phyloP scores from a whole-genome alignment of 495 filamentous ascomycete genomes.

The Aspergillus olivimuriae region DNA sequence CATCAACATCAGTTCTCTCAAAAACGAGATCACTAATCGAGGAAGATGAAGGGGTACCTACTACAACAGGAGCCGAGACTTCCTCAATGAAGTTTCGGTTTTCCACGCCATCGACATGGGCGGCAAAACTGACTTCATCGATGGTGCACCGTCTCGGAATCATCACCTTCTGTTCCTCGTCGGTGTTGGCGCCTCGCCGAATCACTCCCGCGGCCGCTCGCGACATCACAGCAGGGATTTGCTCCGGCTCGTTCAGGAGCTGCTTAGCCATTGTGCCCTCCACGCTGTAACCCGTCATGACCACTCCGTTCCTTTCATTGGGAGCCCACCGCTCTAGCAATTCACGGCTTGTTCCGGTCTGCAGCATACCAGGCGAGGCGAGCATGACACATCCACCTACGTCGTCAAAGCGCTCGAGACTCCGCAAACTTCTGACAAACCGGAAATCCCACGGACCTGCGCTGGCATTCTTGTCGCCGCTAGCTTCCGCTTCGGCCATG shows the following conservation, averaged over 20 bases:
- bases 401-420: slow-evolving; percentile 91
- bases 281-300: slow-evolving; percentile 96
- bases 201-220: slow-evolving; percentile 52
- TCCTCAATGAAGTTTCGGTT: slow-evolving; percentile 95
- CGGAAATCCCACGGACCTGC: slow-evolving; percentile 95
- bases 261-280: slow-evolving; percentile 98
- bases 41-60: slow-evolving; percentile 41
- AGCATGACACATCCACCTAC: slow-evolving; percentile 95
- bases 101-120: slow-evolving; percentile 93
- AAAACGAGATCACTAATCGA: not conserved
- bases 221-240: slow-evolving; percentile 89
- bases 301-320: slow-evolving; percentile 87
- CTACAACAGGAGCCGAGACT: slow-evolving; percentile 82
- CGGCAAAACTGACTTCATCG: slow-evolving; percentile 89
- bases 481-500: slow-evolving; percentile 78
- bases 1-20: slow-evolving; percentile 16
- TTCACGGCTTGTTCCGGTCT: slow-evolving; percentile 89
- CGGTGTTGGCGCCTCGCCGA: slow-evolving; percentile 43
- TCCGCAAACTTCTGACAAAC: slow-evolving; percentile 83
- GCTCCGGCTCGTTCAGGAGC: slow-evolving; percentile 85
- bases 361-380: slow-evolving; percentile 93
- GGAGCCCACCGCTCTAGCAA: slow-evolving; percentile 94
- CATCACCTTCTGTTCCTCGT: slow-evolving; percentile 74
- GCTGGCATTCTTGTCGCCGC: slow-evolving; percentile 59
- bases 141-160: slow-evolving; percentile 87